Conservation (phyloP, 1,139 yeast species). For the Kodamaea anthophila region DNA sequence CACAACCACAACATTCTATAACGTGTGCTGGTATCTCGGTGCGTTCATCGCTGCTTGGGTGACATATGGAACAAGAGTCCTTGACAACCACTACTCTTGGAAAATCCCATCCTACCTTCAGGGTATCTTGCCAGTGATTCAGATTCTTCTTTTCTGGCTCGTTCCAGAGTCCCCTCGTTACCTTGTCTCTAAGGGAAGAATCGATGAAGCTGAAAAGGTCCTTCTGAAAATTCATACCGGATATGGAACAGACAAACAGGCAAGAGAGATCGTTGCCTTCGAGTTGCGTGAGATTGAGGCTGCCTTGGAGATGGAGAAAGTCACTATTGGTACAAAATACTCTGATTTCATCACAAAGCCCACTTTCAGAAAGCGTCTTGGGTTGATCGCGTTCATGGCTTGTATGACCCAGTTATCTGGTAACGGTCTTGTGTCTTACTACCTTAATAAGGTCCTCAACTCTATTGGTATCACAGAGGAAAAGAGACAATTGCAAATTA, state of each 20-base stretch:
- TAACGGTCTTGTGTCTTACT: conserved; percentile 48
- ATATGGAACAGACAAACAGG: conserved; percentile 21
- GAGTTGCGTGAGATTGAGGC: conserved; percentile 42
- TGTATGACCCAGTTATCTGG: conserved; percentile 45
- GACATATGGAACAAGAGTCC: conserved; percentile 40
- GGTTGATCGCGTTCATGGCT: conserved; percentile 28
- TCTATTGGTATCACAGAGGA: conserved; percentile 45
- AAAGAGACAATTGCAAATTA: conserved; percentile 38
- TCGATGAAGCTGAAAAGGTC: conserved; percentile 25
- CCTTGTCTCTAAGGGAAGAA: conserved; percentile 30
- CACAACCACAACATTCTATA: conserved; percentile 38
- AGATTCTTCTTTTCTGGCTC: conserved; percentile 6
- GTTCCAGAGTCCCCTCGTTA: conserved; percentile 47
- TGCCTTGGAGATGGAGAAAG: conserved; percentile 31
- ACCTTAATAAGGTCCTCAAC: conserved; percentile 40
- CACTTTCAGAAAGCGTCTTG: conserved; percentile 41
- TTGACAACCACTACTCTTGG: conserved; percentile 32
- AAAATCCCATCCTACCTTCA: conserved; percentile 44
- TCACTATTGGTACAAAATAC: conserved; percentile 23
- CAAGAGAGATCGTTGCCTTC: conserved; percentile 32
- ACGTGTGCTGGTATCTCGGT: conserved; percentile 42
- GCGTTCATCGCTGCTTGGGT: conserved; percentile 52
- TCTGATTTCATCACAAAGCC: conserved; percentile 28
- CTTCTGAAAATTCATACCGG: conserved; percentile 41
- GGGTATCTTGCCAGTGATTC: conserved; percentile 27